phyloP scores from a whole-genome alignment of 805 yeast genomes.

The Cephaloascus albidus region DNA sequence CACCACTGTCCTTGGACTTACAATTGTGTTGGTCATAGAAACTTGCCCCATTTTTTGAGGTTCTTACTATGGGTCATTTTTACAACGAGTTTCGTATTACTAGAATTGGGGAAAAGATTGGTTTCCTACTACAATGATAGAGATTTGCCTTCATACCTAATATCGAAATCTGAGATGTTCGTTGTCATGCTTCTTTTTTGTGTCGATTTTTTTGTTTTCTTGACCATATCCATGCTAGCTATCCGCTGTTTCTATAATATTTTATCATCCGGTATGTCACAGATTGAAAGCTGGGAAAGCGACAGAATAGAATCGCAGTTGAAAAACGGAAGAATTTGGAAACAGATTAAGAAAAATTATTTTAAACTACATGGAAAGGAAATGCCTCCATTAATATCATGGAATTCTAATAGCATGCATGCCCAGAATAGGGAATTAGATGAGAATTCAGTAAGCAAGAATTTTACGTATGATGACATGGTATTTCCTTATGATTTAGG shows the following conservation, averaged over 20 bases:
- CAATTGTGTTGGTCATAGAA: slow-evolving; percentile 78
- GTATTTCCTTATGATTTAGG: slow-evolving; percentile 84
- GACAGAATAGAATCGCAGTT: slow-evolving; percentile 71
- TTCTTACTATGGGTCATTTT: slow-evolving; percentile 60
- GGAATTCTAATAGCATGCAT: slow-evolving; percentile 17
- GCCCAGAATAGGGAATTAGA: slow-evolving; percentile 2
- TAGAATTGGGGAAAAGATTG: slow-evolving; percentile 30
- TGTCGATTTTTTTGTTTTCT: slow-evolving; percentile 45
- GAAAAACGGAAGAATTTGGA: slow-evolving; percentile 45
- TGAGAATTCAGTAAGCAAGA: slow-evolving; percentile 3
- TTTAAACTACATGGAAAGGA: slow-evolving; percentile 23
- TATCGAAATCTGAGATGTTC: slow-evolving; percentile 41
- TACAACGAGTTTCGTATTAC: slow-evolving; percentile 37
- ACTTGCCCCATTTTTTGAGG: slow-evolving; percentile 72
- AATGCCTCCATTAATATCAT: slow-evolving; percentile 37
- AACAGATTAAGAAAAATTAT: slow-evolving; percentile 35
- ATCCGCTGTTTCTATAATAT: slow-evolving; percentile 52
- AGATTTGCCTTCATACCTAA: slow-evolving; percentile 45
- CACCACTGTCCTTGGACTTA: slow-evolving; percentile 93
- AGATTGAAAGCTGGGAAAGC: slow-evolving; percentile 87
- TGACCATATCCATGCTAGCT: slow-evolving; percentile 51
- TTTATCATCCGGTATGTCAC: slow-evolving; percentile 62
- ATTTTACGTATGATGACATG: slow-evolving; percentile 50
- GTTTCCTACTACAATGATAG: slow-evolving; percentile 35
- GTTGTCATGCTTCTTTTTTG: slow-evolving; percentile 48